Evolutionary conservation across 371 early-diverging fungal species (phyloP), one percentile per base, ranked within the genome.

Genomic region (Mortierella sp.): DNA sequence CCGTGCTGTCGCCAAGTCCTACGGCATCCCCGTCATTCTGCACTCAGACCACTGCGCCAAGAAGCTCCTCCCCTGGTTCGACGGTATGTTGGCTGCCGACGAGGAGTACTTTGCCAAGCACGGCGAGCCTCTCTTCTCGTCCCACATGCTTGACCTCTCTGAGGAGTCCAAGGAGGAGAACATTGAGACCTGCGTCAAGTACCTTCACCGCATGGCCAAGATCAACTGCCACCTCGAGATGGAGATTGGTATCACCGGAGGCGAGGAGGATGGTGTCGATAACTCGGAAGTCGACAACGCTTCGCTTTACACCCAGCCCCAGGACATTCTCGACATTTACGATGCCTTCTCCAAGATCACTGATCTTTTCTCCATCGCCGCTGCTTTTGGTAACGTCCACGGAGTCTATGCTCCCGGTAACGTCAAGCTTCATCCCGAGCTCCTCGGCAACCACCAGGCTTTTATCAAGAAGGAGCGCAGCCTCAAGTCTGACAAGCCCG

Each of bases 171-270:
- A 96, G 92, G 96, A 95, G 83, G 95, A 97, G 85, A 97, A 97
- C 93, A 97, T 97, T 77, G 92, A 92, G 75, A 96, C 88, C 80
- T 96, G 96, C 88, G 90, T 94, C 86, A 91, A 95, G 92, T 97
- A 97, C 91, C 91, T 97, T 85, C 90, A 95, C 90, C 95, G 97
- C 80, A 96, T 96, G 95, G 94, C 95, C 45, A 91, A 93, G 77
- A 96, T 97, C 88, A 92, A 95, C 85, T 93, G 93, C 81, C 92
- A 93, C 83, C 92, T 97, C 78, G 97, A 97, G 90, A 97, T 97
- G 97, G 97, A 97, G 92, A 97, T 97, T 74, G 97, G 97, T 90
- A 96, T 97, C 89, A 97, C 97, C 44, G 97, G 97, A 89, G 97
- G 97, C 82, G 97, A 97, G 90, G 97, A 97, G 90, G 97, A 97